phyloP scores from a whole-genome alignment of 169 alveolate species.

The Plasmodium ovale region DNA sequence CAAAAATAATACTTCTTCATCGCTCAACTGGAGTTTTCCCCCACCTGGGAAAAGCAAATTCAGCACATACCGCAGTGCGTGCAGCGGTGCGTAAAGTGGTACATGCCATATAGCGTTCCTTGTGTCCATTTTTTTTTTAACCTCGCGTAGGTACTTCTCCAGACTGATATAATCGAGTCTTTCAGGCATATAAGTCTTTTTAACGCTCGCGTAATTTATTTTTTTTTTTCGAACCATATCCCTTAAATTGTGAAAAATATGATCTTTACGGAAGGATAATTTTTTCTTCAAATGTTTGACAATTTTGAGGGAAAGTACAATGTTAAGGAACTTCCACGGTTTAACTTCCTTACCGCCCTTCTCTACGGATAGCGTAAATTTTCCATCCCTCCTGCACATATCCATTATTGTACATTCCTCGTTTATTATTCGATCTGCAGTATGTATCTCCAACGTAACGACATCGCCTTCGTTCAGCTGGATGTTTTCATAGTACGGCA shows the following conservation, averaged over 20 bases:
- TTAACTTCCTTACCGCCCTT: not conserved
- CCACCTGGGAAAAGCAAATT: not conserved
- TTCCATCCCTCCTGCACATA: conserved; percentile 15
- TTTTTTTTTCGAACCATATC: not conserved
- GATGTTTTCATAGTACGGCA: conserved; percentile 18
- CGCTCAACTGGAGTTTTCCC: not conserved
- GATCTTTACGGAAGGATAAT: not conserved
- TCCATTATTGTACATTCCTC: conserved; percentile 7
- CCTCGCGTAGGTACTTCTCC: conserved; percentile 16
- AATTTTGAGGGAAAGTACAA: not conserved
- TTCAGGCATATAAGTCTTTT: conserved; percentile 29
- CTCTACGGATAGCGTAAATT: conserved; percentile 12
- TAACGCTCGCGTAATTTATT: conserved; percentile 1
- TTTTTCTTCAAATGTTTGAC: conserved; percentile 6
- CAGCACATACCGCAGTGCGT: no score
- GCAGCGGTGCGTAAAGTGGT: not conserved
- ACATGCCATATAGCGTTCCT: not conserved
- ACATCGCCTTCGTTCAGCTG: conserved; percentile 34
- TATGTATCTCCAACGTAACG: not conserved
- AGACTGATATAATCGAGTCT: conserved; percentile 33
- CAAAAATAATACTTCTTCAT: conserved; percentile 63
- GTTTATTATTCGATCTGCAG: not conserved
- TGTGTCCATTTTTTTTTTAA: conserved; percentile 7
- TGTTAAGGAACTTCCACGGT: not conserved
- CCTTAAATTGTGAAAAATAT: conserved; percentile 15